Percentiles rank a stretch among this genome's conserved stretches.
Conservation (phyloP, 441 rosid genomes). For the Euphorbia celastroides region DNA sequence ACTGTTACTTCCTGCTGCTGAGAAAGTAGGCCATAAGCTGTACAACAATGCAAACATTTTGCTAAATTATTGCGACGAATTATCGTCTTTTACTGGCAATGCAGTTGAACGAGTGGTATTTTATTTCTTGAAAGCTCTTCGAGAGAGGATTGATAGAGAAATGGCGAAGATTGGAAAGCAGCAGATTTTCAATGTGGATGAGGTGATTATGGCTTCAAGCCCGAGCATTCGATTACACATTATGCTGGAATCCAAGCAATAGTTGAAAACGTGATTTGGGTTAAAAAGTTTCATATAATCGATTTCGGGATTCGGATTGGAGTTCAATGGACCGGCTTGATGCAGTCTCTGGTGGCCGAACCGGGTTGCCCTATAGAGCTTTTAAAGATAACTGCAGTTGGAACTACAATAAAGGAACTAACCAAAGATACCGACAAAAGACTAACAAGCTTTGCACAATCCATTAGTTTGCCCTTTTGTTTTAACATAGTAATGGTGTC, state of each 20-base stretch:
- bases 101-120: conserved; percentile 41
- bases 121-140: conserved; percentile 43
- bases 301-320: conserved; percentile 39
- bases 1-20: conserved; percentile 41
- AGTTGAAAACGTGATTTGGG: conserved; percentile 33
- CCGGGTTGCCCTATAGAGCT: conserved; percentile 26
- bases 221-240: conserved; percentile 17
- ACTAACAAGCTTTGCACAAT: conserved; percentile 33
- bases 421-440: conserved; percentile 37
- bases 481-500: conserved; percentile 38
- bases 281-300: conserved; percentile 42
- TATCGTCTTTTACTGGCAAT: conserved; percentile 33
- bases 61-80: conserved; percentile 30
- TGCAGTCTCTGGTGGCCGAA: conserved; percentile 40
- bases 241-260: conserved; percentile 49
- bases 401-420: conserved; percentile 19
- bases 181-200: conserved; percentile 15
- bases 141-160: conserved; percentile 42
- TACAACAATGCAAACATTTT: conserved; percentile 37
- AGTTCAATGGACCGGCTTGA: conserved; percentile 41
- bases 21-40: conserved; percentile 37
- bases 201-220: conserved; percentile 17
- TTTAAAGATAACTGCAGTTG: conserved; percentile 41
- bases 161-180: conserved; percentile 21
- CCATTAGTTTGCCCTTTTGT: conserved; percentile 32